These are phyloP conservation scores for Adiantum capillusveneris DNA, from an alignment of 75 land plant species.

Conservation along the genomic window DNA sequence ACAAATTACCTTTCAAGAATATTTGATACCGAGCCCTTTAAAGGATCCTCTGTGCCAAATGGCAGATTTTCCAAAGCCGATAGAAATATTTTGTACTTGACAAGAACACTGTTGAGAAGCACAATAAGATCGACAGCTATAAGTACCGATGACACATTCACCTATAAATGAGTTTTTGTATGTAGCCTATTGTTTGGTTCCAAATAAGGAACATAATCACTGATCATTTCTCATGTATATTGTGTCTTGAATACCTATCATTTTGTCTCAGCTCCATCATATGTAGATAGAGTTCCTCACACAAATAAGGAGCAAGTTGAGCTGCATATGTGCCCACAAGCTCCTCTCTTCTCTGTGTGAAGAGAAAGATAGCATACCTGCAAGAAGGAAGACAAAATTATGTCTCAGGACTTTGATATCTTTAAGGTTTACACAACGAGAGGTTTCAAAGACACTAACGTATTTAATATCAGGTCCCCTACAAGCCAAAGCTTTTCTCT, in stretches of 20 bases:
- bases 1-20: constrained; percentile 71
- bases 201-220: too few relatives aligned
- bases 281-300: constrained; percentile 87
- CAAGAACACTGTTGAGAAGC: constrained; percentile 72
- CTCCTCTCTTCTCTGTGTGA: constrained; percentile 82
- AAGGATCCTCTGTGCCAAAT: constrained; percentile 49
- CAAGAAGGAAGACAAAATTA: not conserved
- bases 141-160: not conserved
- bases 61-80: constrained; percentile 89
- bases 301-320: constrained; percentile 80
- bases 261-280: constrained; percentile 95
- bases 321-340: constrained; percentile 95
- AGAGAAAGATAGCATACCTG: constrained; percentile 88
- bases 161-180: too few relatives aligned
- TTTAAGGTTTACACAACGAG: constrained; percentile 4
- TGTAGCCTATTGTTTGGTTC: too few relatives aligned
- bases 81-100: constrained; percentile 81
- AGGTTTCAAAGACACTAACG: constrained; percentile 36
- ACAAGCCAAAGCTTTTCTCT: constrained; percentile 62
- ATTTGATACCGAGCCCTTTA: constrained; percentile 68
- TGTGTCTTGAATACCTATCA: constrained; percentile 51
- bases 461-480: constrained; percentile 81
- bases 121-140: constrained; percentile 5
- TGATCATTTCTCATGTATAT: too few relatives aligned
- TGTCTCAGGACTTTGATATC: not conserved